Evolutionary conservation across 2,329 filamentous ascomycete species (phyloP).

Genomic region (Colletotrichum godetiae): DNA sequence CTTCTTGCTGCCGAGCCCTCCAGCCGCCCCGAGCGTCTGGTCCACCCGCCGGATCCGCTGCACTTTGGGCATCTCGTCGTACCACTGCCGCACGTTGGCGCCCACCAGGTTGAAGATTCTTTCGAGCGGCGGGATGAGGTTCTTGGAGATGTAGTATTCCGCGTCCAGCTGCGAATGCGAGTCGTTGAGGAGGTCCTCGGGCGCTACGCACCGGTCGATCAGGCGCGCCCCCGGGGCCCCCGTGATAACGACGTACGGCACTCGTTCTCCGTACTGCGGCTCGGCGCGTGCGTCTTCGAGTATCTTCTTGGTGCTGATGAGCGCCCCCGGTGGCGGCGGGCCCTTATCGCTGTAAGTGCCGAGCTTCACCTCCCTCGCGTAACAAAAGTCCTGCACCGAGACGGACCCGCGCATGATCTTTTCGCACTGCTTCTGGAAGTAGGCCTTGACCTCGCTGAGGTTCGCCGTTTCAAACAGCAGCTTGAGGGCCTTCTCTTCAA

Average conservation of each 20-base stretch:
- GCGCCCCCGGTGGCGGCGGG: slow-evolving; percentile 84
- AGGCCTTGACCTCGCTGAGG: slow-evolving; percentile 86
- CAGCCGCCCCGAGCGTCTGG: slow-evolving; percentile 41
- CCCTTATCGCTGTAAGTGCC: slow-evolving; percentile 88
- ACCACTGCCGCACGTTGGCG: slow-evolving; percentile 91
- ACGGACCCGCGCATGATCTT: slow-evolving; percentile 93
- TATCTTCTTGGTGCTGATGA: slow-evolving; percentile 90
- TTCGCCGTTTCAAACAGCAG: slow-evolving; percentile 91
- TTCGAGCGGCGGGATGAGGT: slow-evolving; percentile 92
- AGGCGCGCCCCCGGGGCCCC: slow-evolving; percentile 88
- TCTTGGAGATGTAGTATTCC: slow-evolving; percentile 97
- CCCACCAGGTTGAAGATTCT: slow-evolving; percentile 97
- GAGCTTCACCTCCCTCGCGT: slow-evolving; percentile 90
- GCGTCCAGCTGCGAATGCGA: slow-evolving; percentile 86
- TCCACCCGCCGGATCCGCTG: slow-evolving; percentile 78
- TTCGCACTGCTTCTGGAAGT: slow-evolving; percentile 89
- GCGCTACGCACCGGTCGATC: slow-evolving; percentile 89
- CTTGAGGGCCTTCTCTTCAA: slow-evolving; percentile 91
- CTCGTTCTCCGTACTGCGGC: slow-evolving; percentile 93
- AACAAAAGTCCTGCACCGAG: slow-evolving; percentile 95
- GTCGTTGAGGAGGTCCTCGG: slow-evolving; percentile 82
- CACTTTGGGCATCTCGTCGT: slow-evolving; percentile 95
- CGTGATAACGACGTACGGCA: slow-evolving; percentile 93
- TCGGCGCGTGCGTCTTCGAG: slow-evolving; percentile 86
- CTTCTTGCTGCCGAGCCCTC: slow-evolving; percentile 45